Evolutionary conservation across 225 moss, liverwort and hornwort species (phyloP), one percentile per base, ranked within the genome.

Genomic region (Climacium dendroides): DNA sequence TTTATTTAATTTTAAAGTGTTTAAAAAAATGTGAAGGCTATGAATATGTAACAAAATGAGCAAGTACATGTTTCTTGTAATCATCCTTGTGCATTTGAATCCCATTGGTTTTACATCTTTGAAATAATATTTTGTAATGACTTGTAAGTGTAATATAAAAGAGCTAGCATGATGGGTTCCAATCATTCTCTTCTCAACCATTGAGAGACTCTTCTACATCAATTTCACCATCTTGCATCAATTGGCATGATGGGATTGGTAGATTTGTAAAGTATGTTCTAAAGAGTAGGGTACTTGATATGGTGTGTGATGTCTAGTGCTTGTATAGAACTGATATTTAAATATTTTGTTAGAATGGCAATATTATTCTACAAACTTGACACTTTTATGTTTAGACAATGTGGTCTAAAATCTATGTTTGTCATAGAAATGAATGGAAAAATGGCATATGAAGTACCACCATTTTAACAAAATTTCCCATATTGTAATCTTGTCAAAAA

Each of bases 121-220:
- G 5, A 75, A 35, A 35, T 16, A 47, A 63, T 11, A 48, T 48
- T 45, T 81, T 35, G 2, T 11, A 57, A 2, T 23, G 3, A 6
- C 16, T 41, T 25, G 0, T 15, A 71, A 43, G 16, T 57, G 16
- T 16, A 72, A 54, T 19, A 20, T 14, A 28, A 20, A 20, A 39
- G 15, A n/a, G 14, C 9, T 54, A 39, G 20, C 13, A 6, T 82
- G 4, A 29, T 0, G 0, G 2, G 0, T 54, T 54, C 7, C 15
- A 82, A 67, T 67, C 30, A 47, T 67, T 30, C 5, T 20, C 10
- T 0, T 54, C 3, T 29, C 13, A 54, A 53, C 28, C 14, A 37
- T 67, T 67, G 29, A 82, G 2, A 37, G 53, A 35, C 9, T 45
- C 47, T 10, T 22, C 20, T 41, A 30, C 26, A 69, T 69, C 30